Conservation (phyloP, 2,329 filamentous ascomycete genomes). For the Microdochium paspali region DNA sequence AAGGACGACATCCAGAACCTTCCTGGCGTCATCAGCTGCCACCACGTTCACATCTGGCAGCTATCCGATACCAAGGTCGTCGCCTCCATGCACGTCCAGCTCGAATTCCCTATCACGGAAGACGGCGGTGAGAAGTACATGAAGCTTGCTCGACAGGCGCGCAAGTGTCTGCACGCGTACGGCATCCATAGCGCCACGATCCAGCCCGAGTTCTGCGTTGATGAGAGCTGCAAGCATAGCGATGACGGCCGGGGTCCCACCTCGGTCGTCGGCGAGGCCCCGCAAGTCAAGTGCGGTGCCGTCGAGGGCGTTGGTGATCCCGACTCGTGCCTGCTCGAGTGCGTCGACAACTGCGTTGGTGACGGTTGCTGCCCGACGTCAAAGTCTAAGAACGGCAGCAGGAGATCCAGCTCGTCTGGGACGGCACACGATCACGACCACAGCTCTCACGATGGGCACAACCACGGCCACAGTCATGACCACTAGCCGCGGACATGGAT, state of each 20-base stretch:
- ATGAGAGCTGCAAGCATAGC: conserved; percentile 31
- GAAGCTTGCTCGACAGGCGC: conserved; percentile 72
- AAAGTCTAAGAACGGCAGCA: conserved; percentile 1
- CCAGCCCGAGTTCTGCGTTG: conserved; percentile 76
- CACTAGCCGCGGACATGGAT: conserved; percentile 1
- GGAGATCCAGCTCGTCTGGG: background rate
- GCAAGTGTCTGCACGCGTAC: conserved; percentile 85
- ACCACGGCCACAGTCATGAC: conserved; percentile 14
- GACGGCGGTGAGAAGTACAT: conserved; percentile 78
- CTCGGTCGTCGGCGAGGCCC: conserved; percentile 17
- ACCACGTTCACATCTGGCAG: conserved; percentile 97
- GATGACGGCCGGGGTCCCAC: conserved; percentile 12
- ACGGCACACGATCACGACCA: conserved; percentile 6
- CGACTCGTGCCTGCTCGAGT: conserved; percentile 18
- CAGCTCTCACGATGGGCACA: conserved; percentile 15
- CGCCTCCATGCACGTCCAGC: conserved; percentile 86
- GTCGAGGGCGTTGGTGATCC: conserved; percentile 9
- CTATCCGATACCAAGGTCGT: conserved; percentile 91
- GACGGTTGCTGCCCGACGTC: conserved; percentile 17
- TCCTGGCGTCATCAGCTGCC: conserved; percentile 79
- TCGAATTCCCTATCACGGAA: conserved; percentile 80
- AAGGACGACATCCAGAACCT: conserved; percentile 82
- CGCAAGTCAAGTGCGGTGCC: conserved; percentile 23
- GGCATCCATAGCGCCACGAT: conserved; percentile 97
- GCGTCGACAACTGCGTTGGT: conserved; percentile 11